Conservation (phyloP, 352 stramenopile species). For the Pythium diclinum region DNA sequence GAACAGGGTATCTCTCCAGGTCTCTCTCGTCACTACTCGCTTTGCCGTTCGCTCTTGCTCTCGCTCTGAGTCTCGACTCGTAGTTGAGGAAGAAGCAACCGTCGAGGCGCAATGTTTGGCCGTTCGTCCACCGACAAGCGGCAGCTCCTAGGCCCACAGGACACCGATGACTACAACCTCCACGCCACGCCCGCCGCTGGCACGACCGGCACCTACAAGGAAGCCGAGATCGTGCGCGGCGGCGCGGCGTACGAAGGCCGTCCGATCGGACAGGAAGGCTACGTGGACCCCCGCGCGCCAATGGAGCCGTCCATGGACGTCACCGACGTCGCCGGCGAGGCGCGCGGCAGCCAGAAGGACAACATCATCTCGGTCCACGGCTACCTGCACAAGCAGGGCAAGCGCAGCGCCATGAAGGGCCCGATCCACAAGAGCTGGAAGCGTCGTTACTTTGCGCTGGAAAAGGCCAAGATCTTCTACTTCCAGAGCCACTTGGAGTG, state of each 20-base stretch:
- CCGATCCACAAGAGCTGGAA: constrained; percentile 88
- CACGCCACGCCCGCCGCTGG: constrained; percentile 57
- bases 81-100: no score
- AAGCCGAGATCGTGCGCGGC: constrained; percentile 44
- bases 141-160: constrained; percentile 29
- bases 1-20: constrained; percentile 9
- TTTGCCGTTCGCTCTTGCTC: neutral
- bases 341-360: constrained; percentile 47
- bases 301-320: constrained; percentile 65
- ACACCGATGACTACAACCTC: constrained; percentile 56
- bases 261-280: constrained; percentile 46
- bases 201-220: constrained; percentile 27
- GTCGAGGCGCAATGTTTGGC: constrained; percentile 40
- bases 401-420: constrained; percentile 82
- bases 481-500: constrained; percentile 86
- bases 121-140: constrained; percentile 36
- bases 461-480: constrained; percentile 89
- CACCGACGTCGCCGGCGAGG: constrained; percentile 69
- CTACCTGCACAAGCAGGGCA: constrained; percentile 89
- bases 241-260: constrained; percentile 49
- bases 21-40: constrained; percentile 25
- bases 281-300: constrained; percentile 56
- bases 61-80: no score
- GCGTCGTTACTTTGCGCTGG: constrained; percentile 80
- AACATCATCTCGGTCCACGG: constrained; percentile 89